A percentile compares a stretch with the other conserved stretches of the same genome.
These are phyloP conservation scores for Tylopilus sp. DNA, from an alignment of 768 basidiomycete genomes.

Conservation along the genomic window DNA sequence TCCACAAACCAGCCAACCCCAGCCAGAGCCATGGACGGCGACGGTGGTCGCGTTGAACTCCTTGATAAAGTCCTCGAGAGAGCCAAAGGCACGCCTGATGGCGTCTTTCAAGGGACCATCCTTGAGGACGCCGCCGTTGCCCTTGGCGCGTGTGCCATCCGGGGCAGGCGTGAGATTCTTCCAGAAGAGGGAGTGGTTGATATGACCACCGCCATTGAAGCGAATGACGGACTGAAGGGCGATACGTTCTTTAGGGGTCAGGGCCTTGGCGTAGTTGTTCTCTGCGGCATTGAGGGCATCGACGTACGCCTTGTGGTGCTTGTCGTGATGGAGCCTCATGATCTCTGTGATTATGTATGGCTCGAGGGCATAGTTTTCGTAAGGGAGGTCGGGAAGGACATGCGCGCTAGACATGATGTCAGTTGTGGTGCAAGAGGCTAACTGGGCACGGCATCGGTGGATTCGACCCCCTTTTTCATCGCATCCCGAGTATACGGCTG, in stretches of 20 bases:
- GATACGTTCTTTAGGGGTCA: constrained; percentile 53
- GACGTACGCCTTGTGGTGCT: constrained; percentile 96
- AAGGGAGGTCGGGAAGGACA: constrained; percentile 73
- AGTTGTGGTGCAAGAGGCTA: constrained; percentile 1
- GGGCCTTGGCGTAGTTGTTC: constrained; percentile 63
- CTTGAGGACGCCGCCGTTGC: constrained; percentile 57
- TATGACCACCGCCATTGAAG: constrained; percentile 48
- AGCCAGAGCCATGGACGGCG: constrained; percentile 89
- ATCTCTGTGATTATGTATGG: constrained; percentile 88
- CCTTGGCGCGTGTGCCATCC: constrained; percentile 47
- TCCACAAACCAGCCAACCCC: constrained; percentile 83
- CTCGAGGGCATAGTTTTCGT: constrained; percentile 86
- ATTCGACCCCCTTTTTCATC: constrained; percentile 24
- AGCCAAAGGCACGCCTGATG: constrained; percentile 64
- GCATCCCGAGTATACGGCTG: constrained; percentile 23
- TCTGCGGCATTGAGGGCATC: constrained; percentile 70
- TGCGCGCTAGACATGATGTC: constrained; percentile 41
- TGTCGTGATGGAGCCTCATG: constrained; percentile 92
- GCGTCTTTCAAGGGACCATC: constrained; percentile 69
- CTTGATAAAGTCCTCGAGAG: constrained; percentile 68
- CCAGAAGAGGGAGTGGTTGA: constrained; percentile 98
- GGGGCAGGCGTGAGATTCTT: constrained; percentile 78
- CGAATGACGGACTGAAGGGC: constrained; percentile 25
- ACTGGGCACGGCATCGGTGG: constrained; percentile 16
- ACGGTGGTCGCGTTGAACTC: constrained; percentile 84